Evolutionary conservation across 2,329 filamentous ascomycete species (phyloP), one percentile per base, ranked within the genome.

Genomic region (Tolypocladium guangdongense): DNA sequence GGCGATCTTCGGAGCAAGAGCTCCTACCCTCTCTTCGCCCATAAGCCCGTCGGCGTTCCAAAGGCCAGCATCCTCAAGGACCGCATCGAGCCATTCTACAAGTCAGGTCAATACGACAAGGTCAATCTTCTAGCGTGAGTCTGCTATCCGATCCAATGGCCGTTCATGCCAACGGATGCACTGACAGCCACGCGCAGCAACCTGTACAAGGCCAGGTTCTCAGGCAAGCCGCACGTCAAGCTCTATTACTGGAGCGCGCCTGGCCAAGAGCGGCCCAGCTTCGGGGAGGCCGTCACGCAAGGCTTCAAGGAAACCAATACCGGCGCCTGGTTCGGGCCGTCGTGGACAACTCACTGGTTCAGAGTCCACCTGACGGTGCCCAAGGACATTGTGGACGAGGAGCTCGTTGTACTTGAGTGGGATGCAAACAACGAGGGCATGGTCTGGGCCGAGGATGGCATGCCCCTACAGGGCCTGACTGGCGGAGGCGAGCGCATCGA

Each of bases 321-420:
- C 52, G 91, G 92, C 55, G 78, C 86, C 54, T 82, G 77, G 7
- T 97, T 97, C 62, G 93, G 93, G 0, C 93, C 93, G 2, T 93
- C 90, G 37, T 99, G 93, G 93, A 87, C 90, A 2, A 99, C 93
- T 10, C 93, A 97, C 69, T 99, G 93, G 93, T 95, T 99, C 79
- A 88, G 84, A 62, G 81, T 96, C 53, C 75, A 85, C 54, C 73
- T 99, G 57, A 88, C 81, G 5, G 79, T 97, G 16, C 92, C 93
- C 8, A 66, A 81, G 53, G 74, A 88, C 14, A 80, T 96, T 63
- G 73, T 71, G 30, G 73, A 90, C 58, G 89, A 93, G 63, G 83
- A 91, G 60, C 84, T 87, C 48, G 78, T 99, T n/a, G 91, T 97
- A 70, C 84, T 97, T 54, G 90, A 96, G 63, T 99, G 93, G 92